Evolutionary conservation across 2,329 filamentous ascomycete species (phyloP).

Genomic region (Xylaria hypoxylon): DNA sequence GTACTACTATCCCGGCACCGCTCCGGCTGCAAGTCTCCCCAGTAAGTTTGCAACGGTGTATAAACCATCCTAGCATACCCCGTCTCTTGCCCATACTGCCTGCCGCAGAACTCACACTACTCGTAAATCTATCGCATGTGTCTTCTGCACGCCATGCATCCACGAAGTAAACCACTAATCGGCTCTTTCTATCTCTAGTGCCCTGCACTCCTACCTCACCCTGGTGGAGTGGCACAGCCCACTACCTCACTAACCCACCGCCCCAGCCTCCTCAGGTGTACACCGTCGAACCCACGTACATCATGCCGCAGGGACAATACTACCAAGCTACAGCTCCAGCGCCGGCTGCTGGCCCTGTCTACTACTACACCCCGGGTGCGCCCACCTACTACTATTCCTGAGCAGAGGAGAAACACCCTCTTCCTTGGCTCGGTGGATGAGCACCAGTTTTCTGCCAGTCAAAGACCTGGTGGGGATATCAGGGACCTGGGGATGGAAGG

Average conservation of each 20-base stretch:
- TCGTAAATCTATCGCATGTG: neutral
- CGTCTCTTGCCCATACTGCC: neutral
- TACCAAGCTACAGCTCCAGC: neutral
- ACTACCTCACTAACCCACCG: slow-evolving; percentile 31
- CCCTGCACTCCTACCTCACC: slow-evolving; percentile 20
- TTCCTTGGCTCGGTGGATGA: neutral
- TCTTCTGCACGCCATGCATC: neutral
- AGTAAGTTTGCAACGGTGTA: slow-evolving; percentile 22
- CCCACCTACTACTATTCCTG: slow-evolving; percentile 21
- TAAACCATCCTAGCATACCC: neutral
- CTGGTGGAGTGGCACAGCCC: slow-evolving; percentile 26
- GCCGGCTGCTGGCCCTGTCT: slow-evolving; percentile 3
- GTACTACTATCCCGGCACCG: slow-evolving; percentile 17
- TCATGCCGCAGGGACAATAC: slow-evolving; percentile 20
- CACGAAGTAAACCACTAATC: neutral
- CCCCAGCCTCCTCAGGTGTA: slow-evolving; percentile 26
- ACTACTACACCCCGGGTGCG: slow-evolving; percentile 15
- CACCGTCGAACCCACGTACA: slow-evolving; percentile 28
- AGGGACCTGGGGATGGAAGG: neutral
- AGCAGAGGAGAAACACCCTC: neutral
- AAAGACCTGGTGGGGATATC: neutral
- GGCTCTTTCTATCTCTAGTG: slow-evolving; percentile 1
- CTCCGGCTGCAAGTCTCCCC: neutral
- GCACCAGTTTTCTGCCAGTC: too few relatives aligned
- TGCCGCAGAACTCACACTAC: neutral